Conservation (phyloP, 139 green algal genomes). For the Haematococcus lacustris region DNA sequence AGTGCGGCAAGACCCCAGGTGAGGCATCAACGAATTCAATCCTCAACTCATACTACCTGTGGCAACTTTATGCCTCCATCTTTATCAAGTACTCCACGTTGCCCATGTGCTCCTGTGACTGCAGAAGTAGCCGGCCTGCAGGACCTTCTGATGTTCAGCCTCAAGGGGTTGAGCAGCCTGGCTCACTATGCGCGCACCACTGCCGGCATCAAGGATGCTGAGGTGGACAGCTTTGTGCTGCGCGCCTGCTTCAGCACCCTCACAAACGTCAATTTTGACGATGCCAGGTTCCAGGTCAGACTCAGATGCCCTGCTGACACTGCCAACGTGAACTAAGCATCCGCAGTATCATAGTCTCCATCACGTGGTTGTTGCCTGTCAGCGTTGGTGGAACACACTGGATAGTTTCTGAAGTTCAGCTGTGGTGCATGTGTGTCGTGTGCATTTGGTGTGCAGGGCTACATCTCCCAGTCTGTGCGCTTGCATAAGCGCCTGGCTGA, state of each 20-base stretch:
- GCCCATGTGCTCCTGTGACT: constrained; percentile 28
- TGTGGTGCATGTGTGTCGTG: not conserved
- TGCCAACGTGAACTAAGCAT: not conserved
- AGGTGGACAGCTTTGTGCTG: constrained; percentile 8
- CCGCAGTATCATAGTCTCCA: not conserved
- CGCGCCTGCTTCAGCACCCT: constrained; percentile 49
- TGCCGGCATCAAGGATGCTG: constrained; percentile 1
- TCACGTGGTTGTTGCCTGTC: not conserved
- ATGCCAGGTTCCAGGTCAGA: not conserved
- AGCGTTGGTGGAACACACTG: not conserved
- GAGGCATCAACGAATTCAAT: too few relatives aligned
- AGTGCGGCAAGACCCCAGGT: not conserved
- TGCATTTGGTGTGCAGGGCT: not conserved
- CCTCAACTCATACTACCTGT: not conserved
- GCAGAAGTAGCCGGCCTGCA: constrained; percentile 44
- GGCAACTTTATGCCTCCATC: too few relatives aligned
- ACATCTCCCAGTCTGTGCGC: constrained; percentile 1
- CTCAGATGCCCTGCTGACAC: not conserved
- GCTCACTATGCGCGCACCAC: constrained; percentile 10
- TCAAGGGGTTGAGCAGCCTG: constrained; percentile 14
- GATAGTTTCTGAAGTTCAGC: not conserved
- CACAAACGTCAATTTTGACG: constrained; percentile 58
- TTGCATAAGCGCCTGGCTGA: not conserved
- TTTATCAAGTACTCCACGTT: not conserved
- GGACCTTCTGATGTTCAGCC: constrained; percentile 46